phyloP scores from a whole-genome alignment of 306 rosid genomes.

The Corylus heterophylla region DNA sequence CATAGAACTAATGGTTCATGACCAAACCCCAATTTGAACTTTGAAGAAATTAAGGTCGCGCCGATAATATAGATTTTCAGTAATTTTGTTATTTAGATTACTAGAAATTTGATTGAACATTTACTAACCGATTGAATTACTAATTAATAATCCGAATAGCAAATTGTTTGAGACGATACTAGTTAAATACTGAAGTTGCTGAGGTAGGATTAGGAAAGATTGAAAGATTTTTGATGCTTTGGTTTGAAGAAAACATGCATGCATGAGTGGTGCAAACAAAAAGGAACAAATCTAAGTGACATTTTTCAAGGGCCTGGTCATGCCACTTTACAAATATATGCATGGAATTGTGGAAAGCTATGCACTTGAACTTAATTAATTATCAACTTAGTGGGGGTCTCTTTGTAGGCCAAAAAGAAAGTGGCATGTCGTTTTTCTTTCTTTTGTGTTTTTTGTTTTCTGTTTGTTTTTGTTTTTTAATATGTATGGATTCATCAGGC shows the following conservation, averaged over 20 bases:
- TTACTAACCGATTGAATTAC: too few species aligned
- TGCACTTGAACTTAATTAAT: not conserved
- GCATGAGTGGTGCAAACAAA: not conserved
- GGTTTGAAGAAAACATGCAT: not conserved
- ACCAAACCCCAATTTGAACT: too few species aligned
- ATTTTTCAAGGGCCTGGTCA: not conserved
- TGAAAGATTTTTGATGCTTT: not conserved
- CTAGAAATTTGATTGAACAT: too few species aligned
- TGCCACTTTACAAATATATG: not conserved
- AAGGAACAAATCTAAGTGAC: not conserved
- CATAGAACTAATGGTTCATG: not conserved
- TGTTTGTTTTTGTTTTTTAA: not conserved
- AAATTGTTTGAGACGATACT: too few species aligned
- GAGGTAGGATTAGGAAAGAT: not conserved
- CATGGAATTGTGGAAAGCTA: not conserved
- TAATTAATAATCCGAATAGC: too few species aligned
- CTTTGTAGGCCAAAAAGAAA: not conserved
- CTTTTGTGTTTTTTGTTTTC: not conserved
- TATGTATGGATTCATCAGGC: conserved; percentile 24
- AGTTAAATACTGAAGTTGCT: not conserved
- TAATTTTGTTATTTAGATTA: too few species aligned
- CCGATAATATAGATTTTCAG: too few species aligned
- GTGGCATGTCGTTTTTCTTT: not conserved
- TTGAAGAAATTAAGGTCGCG: too few species aligned
- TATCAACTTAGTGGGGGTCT: not conserved